Evolutionary conservation across 768 basidiomycete species (phyloP), one percentile per base, ranked within the genome.

Genomic region (Podaxis rugospora): DNA sequence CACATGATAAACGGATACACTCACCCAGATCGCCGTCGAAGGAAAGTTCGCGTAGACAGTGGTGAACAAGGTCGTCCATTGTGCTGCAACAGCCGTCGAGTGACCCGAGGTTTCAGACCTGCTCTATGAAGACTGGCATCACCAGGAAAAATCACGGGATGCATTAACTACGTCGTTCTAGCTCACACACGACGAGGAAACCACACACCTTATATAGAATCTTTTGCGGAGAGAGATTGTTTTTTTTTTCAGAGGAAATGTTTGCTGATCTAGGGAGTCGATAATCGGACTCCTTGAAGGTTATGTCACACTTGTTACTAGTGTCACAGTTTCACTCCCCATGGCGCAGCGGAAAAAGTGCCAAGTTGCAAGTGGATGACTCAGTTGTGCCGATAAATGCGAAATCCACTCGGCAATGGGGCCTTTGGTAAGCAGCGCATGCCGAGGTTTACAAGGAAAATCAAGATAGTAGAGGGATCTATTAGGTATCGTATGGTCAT

Each of bases 1-100:
- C 74, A 73, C 70, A 71, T 75, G 72, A 72, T 70, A 61, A 60
- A 28, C 61, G 59, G 42, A 59, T 42, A 57, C 59, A 82, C 89
- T 78, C 72, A 95, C 93, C 93, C 46, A 92, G 78, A 70, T 95
- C 92, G 4, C 93, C 93, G 67, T 95, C 93, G 72, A 94, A 95
- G 4, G 94, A 85, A 32, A 96, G 79, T 71, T 96, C 92, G 40
- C 89, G 87, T 37, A 94, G 80, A 69, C 90, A 90, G 70, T 93
- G 88, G 68, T 88, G 87, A 40, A 95, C 75, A 47, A 96, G 85
- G 68, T 93, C 88, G 70, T 95, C 93, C 89, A 95, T 93, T 25
- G 23, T 23, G 21, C 21, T n/a, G 21, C 10, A 49, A 40, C 2
- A 16, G 23, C 56, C 39, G 53, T 47, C 35, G 3, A 18, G 11